Conservation (phyloP, 441 rosid species). For the Cnidoscolus chayamansa region DNA sequence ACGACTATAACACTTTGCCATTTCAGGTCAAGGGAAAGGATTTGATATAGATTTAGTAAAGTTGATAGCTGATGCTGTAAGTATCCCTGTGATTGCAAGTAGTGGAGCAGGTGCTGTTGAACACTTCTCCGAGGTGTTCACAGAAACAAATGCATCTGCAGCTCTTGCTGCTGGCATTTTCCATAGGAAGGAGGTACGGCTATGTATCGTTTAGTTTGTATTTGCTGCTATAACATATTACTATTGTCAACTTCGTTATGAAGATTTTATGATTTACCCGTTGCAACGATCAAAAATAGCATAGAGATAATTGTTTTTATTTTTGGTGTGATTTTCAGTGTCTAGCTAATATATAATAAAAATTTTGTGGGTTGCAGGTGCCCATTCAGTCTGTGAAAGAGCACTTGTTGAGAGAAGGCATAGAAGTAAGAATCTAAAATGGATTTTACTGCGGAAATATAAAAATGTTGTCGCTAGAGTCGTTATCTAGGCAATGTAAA, state of each 20-base stretch:
- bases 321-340: background rate
- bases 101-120: conserved; percentile 83
- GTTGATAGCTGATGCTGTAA: conserved; percentile 81
- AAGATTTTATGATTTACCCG: background rate
- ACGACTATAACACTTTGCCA: conserved; percentile 6
- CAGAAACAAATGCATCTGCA: conserved; percentile 79
- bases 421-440: conserved; percentile 59
- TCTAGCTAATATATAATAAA: background rate
- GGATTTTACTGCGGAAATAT: background rate
- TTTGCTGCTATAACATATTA: too few species aligned
- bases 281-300: background rate
- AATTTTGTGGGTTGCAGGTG: conserved; percentile 51
- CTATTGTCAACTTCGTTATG: too few species aligned
- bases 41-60: conserved; percentile 72
- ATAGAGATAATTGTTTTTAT: background rate
- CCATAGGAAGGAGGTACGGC: conserved; percentile 85
- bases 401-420: conserved; percentile 58
- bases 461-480: background rate
- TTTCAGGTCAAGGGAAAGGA: conserved; percentile 94
- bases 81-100: conserved; percentile 93
- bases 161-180: conserved; percentile 98
- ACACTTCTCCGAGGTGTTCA: conserved; percentile 84
- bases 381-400: conserved; percentile 73
- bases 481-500: background rate
- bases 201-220: background rate